phyloP scores from a whole-genome alignment of 768 basidiomycete genomes.

The Dioszegia hungarica region DNA sequence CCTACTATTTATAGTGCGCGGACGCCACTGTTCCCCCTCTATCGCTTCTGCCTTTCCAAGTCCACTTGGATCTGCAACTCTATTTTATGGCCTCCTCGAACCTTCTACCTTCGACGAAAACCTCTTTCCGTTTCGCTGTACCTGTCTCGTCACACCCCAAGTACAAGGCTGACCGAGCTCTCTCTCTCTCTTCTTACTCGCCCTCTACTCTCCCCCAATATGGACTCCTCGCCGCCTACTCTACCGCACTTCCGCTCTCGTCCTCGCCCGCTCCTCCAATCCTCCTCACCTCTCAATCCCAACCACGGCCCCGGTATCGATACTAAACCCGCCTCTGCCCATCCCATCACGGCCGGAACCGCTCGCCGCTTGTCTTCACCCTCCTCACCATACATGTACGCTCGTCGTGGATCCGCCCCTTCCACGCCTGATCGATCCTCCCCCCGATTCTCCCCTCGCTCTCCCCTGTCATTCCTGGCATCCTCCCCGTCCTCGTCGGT shows the following conservation, averaged over 20 bases:
- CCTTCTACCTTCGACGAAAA: no score
- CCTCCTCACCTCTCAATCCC: slow-evolving; percentile 14
- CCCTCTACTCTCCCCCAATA: background rate
- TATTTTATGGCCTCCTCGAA: no score
- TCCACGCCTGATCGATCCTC: slow-evolving; percentile 16
- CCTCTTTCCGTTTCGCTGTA: no score
- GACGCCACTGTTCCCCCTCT: no score
- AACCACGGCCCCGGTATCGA: background rate
- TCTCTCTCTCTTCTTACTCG: background rate
- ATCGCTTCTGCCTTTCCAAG: no score
- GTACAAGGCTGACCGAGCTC: no score
- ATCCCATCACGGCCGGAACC: background rate
- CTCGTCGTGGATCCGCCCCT: slow-evolving; percentile 1
- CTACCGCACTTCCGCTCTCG: slow-evolving; percentile 5
- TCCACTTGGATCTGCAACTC: no score
- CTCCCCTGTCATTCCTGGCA: slow-evolving; percentile 28
- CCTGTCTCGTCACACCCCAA: no score
- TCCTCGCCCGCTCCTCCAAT: slow-evolving; percentile 11
- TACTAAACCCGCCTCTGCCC: slow-evolving; percentile 4
- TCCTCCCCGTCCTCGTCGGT: slow-evolving; percentile 11
- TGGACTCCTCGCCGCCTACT: background rate
- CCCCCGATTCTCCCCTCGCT: slow-evolving; percentile 27
- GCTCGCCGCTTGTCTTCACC: slow-evolving; percentile 1
- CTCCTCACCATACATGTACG: slow-evolving; percentile 1
- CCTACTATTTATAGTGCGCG: no score